A percentile compares a stretch with the other conserved stretches of the same genome.
Evolutionary conservation across 192 early-diverging fungal species (phyloP).

Genomic region (Backusella psychrophila): DNA sequence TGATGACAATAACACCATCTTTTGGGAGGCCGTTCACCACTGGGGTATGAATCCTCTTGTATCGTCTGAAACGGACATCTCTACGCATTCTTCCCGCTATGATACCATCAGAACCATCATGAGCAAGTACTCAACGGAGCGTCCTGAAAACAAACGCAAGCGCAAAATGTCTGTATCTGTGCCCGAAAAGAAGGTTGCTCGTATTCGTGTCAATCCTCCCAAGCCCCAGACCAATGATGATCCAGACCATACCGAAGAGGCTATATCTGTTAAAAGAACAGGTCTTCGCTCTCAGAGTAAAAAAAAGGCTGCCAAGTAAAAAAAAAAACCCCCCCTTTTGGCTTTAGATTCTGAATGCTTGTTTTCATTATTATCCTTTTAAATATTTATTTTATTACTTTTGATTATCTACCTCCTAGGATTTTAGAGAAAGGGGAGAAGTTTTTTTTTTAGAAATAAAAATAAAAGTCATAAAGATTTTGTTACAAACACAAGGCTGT

Average conservation of each 20-base stretch:
- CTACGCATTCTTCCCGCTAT: background rate
- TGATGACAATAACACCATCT: background rate
- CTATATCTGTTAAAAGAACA: background rate
- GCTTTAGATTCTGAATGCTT: too few relatives aligned
- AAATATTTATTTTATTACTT: too few relatives aligned
- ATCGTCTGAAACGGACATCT: background rate
- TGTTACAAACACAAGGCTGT: too few relatives aligned
- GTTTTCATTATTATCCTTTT: too few relatives aligned
- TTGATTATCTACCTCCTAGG: too few relatives aligned
- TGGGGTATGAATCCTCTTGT: background rate
- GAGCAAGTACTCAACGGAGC: background rate
- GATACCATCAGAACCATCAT: background rate
- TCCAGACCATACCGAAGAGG: background rate
- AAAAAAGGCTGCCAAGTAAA: too few relatives aligned
- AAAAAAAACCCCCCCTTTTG: too few relatives aligned
- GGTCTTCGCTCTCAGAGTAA: too few relatives aligned
- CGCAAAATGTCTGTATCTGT: background rate
- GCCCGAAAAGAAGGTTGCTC: background rate
- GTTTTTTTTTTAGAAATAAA: too few relatives aligned
- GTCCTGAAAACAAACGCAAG: background rate
- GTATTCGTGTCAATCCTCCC: background rate
- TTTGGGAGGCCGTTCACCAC: background rate
- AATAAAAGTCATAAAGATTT: too few relatives aligned
- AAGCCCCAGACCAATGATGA: background rate
- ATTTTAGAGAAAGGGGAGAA: too few relatives aligned